Base-by-base conservation (phyloP, 208 protist genomes). In the Sergeia podlipaevii region DNA sequence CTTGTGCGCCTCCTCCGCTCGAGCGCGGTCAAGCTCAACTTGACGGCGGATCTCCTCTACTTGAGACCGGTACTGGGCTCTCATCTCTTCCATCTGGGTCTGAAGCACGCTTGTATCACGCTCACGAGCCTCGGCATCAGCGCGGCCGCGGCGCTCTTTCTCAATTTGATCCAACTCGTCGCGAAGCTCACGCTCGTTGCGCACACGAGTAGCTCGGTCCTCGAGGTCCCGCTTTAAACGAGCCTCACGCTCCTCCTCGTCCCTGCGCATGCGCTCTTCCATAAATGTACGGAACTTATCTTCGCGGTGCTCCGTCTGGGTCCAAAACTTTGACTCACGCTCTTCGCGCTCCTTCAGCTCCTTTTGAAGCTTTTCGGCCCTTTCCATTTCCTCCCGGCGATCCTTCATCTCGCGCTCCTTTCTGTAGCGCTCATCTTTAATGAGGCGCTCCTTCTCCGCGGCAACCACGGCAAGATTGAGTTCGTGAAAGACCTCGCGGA, bases 341-440 rank as follows among this genome's bases (percentile, higher is more conserved):
- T 86, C 77, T 39, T 80, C 78, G 13, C 90, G 71, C 42, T 86
- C 81, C 33, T 68, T 73, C 21, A 70, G 46, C 55, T 96, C 90
- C 33, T 76, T 74, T 41, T 87, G 60, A 11, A 91, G 60, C 43
- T 75, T 76, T 33, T 87, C 74, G 1, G 57, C 44, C 3, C 78
- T 60, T 38, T 85, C 70, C 73, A 70, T 53, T 26, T 91, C 82
- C 56, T 91, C 84, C 24, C 66, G 70, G 10, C 74, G 63, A 36
- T 96, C 90, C 29, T 69, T 55, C 43, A 60, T 60, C 62, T 93
- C 90, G 0, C 85, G 78, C 58, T 94, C 90, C 37, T 77, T 82
- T 17, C 86, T 86, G 54, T 94, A 96, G 8, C 86, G 80, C 65
- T 93, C 90, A 39, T 96, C 90, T 54, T 92, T 94, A n/a, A 93